Base-by-base conservation (phyloP, 192 early-diverging fungal species). In the Umbelopsis vinacea region DNA sequence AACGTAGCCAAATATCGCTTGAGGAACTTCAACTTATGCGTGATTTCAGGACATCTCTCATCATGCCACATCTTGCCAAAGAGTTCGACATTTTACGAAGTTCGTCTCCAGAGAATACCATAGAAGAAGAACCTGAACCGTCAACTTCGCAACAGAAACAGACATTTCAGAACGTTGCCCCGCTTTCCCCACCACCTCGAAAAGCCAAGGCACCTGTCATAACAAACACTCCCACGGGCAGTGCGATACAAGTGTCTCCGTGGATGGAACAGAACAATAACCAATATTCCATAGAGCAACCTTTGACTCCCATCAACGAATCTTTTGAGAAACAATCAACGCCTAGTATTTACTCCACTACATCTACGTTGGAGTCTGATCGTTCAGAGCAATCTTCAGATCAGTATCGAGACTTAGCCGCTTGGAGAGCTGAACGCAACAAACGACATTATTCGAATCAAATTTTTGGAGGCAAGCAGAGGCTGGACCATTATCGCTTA, bases 381-480 rank as follows among this genome's bases (percentile, higher is more conserved):
- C 57, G 26, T 17, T 35, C 57, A 19, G 57, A 63, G 6, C 33
- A 11, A n/a, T 6, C 2, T 10, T 29, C 57, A n/a, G 57, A 63
- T 37, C 73, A 74, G 23, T 69, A 74, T 37, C 73, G 69, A 60
- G 67, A 74, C 5, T 37, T 74, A 29, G 73, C 73, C 37, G 54
- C 54, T 7, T 74, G 73, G 73, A 54, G 73, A 26, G 35, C 67
- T n/a, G 43, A 63, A 22, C 67, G 73, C 12, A 74, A 46, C 19
- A 68, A 74, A 69, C 23, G 47, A 11, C 52, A 68, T 54, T 74
- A 69, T 38, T 74, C 73, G 6, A 74, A 74, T 43, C 54, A 54
- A 47, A 45, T 74, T 14, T 74, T 74, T 17, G 73, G 73, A 68
- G 73, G 73, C 40, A 69, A 74, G 55, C 73, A 74, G 23, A 50